Evolutionary conservation across 2,329 filamentous ascomycete species (phyloP), one percentile per base, ranked within the genome.

Genomic region (Mycosphaerella sp.): DNA sequence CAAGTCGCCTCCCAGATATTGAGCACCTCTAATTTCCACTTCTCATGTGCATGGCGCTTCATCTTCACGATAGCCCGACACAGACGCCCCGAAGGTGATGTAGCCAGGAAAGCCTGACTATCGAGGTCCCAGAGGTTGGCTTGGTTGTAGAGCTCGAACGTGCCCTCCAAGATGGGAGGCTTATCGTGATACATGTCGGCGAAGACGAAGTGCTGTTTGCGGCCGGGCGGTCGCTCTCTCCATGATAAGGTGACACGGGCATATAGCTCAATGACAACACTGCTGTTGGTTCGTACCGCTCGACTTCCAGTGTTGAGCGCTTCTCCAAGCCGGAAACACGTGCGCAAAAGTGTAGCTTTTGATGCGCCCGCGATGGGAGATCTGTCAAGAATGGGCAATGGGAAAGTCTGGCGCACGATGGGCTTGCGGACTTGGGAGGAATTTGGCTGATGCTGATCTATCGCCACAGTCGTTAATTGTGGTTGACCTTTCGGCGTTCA

Each of bases 241-340:
- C 70, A 75, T 0, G 83, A 85, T 45, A 73, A 74, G 1, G 71
- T 71, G 1, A 86, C 78, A 21, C 79, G 74, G 3, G 81, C 81
- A 61, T 82, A 87, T 0, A 87, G 66, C 62, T 86, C 83, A 53
- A 86, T 75, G 0, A 77, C 48, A 6, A 74, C 63, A 3, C 71
- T 72, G 45, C 77, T 74, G 39, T 76, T 73, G 13, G 70, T 70
- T 41, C 81, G 69, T 2, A 67, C 66, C 10, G 72, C 71, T 45
- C 71, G 71, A 44, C 65, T 68, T 32, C 75, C 76, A 41, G 72
- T 71, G 43, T 74, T 76, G 42, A 80, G 64, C 50, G 84, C 76
- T 60, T 86, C 81, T 3, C 78, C 79, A 18, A 85, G 72, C 21
- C 81, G 75, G 58, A 87, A 86, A 62, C 82, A 86, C 0, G 78